A percentile compares a stretch with the other conserved stretches of the same genome.
phyloP scores from a whole-genome alignment of 257 asterid genomes.

The Solanum tarijense region DNA sequence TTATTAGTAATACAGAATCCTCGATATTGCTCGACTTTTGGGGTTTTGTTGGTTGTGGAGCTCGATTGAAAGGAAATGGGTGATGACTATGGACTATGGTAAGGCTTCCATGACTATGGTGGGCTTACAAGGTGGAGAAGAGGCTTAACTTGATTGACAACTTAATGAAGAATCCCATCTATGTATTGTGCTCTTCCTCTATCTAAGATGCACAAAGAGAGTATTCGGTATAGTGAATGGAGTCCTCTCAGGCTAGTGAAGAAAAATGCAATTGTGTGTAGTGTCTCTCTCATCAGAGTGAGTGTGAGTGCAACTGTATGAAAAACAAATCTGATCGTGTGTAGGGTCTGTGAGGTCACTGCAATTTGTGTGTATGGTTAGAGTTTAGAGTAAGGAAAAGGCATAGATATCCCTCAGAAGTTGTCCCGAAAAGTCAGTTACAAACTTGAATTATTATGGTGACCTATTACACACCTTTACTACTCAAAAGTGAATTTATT shows the following conservation, averaged over 20 bases:
- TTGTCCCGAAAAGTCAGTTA: too few relatives aligned
- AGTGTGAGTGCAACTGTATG: too few relatives aligned
- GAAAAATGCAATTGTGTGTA: too few relatives aligned
- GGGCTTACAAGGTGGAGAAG: background rate
- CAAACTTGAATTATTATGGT: too few relatives aligned
- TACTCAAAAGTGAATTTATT: too few relatives aligned
- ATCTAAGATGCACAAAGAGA: too few relatives aligned
- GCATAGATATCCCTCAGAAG: too few relatives aligned
- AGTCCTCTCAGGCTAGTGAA: background rate
- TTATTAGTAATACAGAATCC: background rate
- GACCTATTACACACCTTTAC: too few relatives aligned
- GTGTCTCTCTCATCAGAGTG: too few relatives aligned
- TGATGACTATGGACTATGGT: background rate
- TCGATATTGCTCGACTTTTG: background rate
- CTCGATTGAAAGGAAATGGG: too few relatives aligned
- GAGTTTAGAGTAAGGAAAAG: background rate
- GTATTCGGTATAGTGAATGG: background rate
- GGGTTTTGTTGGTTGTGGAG: background rate
- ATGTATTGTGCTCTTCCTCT: background rate
- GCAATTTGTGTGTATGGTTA: background rate
- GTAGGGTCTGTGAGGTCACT: background rate
- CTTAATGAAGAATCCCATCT: background rate
- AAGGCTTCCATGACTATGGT: background rate
- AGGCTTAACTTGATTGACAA: background rate
- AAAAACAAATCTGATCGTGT: too few relatives aligned